Percentiles rank a stretch among this genome's conserved stretches.
Evolutionary conservation across 257 asterid genomes (phyloP).

Genomic region (Nicotiana knightiana): DNA sequence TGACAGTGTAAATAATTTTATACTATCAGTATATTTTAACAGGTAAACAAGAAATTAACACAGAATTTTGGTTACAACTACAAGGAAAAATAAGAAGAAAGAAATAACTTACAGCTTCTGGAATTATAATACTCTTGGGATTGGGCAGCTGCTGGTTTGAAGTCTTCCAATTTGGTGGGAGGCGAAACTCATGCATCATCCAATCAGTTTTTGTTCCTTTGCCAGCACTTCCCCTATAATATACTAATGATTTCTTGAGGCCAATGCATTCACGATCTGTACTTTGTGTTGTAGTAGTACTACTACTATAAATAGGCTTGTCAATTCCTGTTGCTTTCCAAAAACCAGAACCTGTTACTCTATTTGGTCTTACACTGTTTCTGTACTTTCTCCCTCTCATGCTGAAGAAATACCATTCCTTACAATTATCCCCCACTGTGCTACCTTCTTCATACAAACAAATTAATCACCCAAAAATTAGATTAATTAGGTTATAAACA

Average conservation of each 20-base stretch:
- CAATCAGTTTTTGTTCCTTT: constrained; percentile 32
- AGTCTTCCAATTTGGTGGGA: constrained; percentile 15
- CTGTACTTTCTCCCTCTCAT: constrained; percentile 51
- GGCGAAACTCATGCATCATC: constrained; percentile 37
- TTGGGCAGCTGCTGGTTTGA: not conserved
- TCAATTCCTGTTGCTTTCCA: constrained; percentile 27
- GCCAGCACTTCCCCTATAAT: constrained; percentile 24
- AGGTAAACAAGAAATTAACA: not conserved
- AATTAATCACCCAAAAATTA: not conserved
- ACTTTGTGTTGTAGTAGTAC: not conserved
- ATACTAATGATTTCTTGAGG: constrained; percentile 26
- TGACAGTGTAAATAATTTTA: too few relatives aligned
- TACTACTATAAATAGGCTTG: not conserved
- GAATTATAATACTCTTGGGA: not conserved
- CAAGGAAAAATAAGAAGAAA: too few relatives aligned
- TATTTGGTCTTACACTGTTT: constrained; percentile 37
- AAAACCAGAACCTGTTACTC: constrained; percentile 24
- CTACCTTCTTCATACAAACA: not conserved
- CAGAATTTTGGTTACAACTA: not conserved
- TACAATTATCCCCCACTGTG: constrained; percentile 23
- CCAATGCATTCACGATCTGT: constrained; percentile 13
- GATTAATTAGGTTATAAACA: not conserved
- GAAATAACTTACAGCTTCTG: not conserved
- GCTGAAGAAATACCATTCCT: constrained; percentile 59
- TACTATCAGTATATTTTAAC: too few relatives aligned